A percentile compares a stretch with the other conserved stretches of the same genome.
Evolutionary conservation across 331 rosid genomes (phyloP).

Genomic region (Erythrophleum ivorense): DNA sequence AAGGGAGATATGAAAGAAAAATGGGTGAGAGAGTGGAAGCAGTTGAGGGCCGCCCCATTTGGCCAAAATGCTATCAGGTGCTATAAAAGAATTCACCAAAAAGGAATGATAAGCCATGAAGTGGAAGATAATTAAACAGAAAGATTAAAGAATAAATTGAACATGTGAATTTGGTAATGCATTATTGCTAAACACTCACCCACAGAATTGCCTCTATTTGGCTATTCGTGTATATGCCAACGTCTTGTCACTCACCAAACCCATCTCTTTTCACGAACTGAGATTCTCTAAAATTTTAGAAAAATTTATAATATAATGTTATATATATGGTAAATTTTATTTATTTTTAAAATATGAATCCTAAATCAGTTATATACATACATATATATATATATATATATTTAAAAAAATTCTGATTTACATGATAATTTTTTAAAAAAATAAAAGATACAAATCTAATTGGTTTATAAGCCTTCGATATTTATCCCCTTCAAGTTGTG

Average conservation of each 20-base stretch:
- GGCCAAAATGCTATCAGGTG: constrained; percentile 6
- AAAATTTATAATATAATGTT: no score
- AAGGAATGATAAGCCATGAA: constrained; percentile 29
- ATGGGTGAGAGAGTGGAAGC: no score
- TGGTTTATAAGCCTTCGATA: constrained; percentile 27
- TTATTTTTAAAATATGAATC: background rate
- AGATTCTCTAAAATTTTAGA: no score
- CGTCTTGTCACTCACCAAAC: background rate
- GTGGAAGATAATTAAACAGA: constrained; percentile 31
- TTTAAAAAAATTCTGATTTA: no score
- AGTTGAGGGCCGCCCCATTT: constrained; percentile 39
- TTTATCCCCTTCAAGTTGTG: constrained; percentile 3
- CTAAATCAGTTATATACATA: background rate
- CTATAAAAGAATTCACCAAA: constrained; percentile 27
- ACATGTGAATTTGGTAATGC: constrained; percentile 33
- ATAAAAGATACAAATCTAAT: constrained; percentile 8
- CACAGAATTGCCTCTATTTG: constrained; percentile 45
- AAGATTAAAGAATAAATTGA: constrained; percentile 25
- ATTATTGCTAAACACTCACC: constrained; percentile 4
- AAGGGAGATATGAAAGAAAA: background rate
- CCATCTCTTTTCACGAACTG: background rate
- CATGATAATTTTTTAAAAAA: no score
- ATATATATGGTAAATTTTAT: no score
- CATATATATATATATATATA: no score
- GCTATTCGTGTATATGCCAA: constrained; percentile 34